Evolutionary conservation across 2,329 filamentous ascomycete genomes (phyloP).

Genomic region (Diaporthe humulicola): DNA sequence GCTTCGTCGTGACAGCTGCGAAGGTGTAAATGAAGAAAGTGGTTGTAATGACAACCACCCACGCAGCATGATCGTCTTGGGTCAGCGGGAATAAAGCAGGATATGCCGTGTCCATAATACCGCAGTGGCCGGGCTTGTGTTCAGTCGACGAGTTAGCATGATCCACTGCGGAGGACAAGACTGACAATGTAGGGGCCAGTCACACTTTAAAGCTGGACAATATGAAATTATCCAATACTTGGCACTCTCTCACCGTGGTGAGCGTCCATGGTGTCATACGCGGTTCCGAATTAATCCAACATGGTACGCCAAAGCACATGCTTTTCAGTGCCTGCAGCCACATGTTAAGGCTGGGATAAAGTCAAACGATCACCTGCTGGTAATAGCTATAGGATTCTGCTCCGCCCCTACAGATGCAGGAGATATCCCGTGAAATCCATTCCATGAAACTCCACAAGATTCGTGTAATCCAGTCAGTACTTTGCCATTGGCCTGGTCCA

Average conservation of each 20-base stretch:
- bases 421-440: not conserved
- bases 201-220: not conserved
- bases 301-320: not conserved
- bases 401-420: not conserved
- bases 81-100: not conserved
- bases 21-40: not conserved
- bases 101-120: not conserved
- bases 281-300: not conserved
- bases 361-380: not conserved
- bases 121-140: not conserved
- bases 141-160: not conserved
- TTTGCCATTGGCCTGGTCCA: not conserved
- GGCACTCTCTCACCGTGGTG: not conserved
- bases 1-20: not conserved
- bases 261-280: not conserved
- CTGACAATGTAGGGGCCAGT: not conserved
- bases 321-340: not conserved
- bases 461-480: no score
- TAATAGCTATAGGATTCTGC: not conserved
- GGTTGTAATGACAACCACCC: not conserved
- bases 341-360: not conserved
- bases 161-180: not conserved
- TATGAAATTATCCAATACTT: not conserved
- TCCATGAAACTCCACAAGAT: not conserved
- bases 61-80: not conserved